A percentile compares a stretch with the other conserved stretches of the same genome.
Evolutionary conservation across 495 filamentous ascomycete species (phyloP).

Genomic region (Xylaria nigripes): DNA sequence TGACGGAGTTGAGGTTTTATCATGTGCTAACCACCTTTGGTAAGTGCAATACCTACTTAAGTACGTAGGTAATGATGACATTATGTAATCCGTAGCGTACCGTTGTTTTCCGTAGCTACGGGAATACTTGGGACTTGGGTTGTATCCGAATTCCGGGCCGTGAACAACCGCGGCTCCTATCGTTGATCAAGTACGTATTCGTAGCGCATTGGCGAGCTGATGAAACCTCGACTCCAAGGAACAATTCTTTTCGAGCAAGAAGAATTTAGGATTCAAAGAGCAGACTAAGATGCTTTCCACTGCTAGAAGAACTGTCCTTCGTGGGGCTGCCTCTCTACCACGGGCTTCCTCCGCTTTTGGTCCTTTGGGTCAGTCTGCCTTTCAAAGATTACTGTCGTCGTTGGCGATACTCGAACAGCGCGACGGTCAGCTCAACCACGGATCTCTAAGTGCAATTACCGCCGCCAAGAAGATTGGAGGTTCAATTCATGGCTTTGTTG

Average conservation of each 20-base stretch:
- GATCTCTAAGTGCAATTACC: slow-evolving; percentile 77
- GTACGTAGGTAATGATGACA: too few species aligned
- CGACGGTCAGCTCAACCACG: slow-evolving; percentile 74
- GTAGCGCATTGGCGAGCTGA: neutral
- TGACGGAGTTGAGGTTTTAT: too few species aligned
- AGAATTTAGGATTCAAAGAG: neutral
- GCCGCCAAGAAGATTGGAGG: slow-evolving; percentile 85
- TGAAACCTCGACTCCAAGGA: neutral
- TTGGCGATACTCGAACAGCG: slow-evolving; percentile 89
- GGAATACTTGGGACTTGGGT: too few species aligned
- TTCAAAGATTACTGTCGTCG: slow-evolving; percentile 72
- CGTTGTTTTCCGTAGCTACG: too few species aligned
- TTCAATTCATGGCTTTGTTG: slow-evolving; percentile 75
- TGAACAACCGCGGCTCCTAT: slow-evolving; percentile 16
- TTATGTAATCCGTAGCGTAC: neutral
- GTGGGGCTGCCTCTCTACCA: slow-evolving; percentile 17
- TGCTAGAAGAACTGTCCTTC: slow-evolving; percentile 18
- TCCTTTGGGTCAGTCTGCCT: slow-evolving; percentile 31
- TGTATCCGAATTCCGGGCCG: slow-evolving; percentile 15
- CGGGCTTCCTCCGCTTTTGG: slow-evolving; percentile 17
- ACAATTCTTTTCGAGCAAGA: neutral
- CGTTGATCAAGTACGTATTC: too few species aligned
- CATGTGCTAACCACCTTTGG: too few species aligned
- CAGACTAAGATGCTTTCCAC: slow-evolving; percentile 17
- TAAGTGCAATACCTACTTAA: too few species aligned